phyloP scores from a whole-genome alignment of 2,329 filamentous ascomycete genomes.

The Truncatella angustata region DNA sequence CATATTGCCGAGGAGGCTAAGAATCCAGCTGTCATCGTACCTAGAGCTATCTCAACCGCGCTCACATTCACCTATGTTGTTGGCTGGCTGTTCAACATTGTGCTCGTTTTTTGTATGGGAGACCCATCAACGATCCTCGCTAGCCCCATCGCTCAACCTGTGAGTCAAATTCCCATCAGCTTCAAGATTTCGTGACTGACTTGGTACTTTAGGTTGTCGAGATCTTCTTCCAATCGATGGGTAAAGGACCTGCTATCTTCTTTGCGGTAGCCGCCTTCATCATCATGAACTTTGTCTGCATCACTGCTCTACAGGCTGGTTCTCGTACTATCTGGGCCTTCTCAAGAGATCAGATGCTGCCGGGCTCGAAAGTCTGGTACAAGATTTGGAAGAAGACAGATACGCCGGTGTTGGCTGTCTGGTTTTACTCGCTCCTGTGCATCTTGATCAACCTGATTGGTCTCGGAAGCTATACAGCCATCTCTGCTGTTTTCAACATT shows the following conservation, averaged over 20 bases:
- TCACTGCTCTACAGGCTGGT: constrained; percentile 54
- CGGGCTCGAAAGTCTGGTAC: constrained; percentile 46
- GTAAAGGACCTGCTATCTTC: constrained; percentile 50
- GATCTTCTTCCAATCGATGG: constrained; percentile 57
- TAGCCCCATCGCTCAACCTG: constrained; percentile 46
- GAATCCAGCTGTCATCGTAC: constrained; percentile 37
- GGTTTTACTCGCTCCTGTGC: constrained; percentile 53
- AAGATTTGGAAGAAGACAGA: constrained; percentile 46
- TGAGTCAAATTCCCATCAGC: not conserved
- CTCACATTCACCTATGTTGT: constrained; percentile 54
- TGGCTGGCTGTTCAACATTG: constrained; percentile 58
- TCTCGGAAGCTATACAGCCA: constrained; percentile 52
- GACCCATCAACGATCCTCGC: constrained; percentile 43
- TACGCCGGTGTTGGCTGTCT: constrained; percentile 53
- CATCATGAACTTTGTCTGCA: constrained; percentile 58
- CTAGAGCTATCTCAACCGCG: constrained; percentile 52
- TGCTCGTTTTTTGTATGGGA: constrained; percentile 57
- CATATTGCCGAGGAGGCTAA: constrained; percentile 48
- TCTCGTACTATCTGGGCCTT: constrained; percentile 55
- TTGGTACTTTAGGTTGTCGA: constrained; percentile 40
- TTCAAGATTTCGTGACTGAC: not conserved
- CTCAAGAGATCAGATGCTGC: constrained; percentile 49
- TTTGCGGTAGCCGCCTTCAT: constrained; percentile 56
- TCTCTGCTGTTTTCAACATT: constrained; percentile 52
- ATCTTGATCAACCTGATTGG: constrained; percentile 58